Conservation (phyloP, 1,139 yeast species). For the Yamadazyma dushanensis region DNA sequence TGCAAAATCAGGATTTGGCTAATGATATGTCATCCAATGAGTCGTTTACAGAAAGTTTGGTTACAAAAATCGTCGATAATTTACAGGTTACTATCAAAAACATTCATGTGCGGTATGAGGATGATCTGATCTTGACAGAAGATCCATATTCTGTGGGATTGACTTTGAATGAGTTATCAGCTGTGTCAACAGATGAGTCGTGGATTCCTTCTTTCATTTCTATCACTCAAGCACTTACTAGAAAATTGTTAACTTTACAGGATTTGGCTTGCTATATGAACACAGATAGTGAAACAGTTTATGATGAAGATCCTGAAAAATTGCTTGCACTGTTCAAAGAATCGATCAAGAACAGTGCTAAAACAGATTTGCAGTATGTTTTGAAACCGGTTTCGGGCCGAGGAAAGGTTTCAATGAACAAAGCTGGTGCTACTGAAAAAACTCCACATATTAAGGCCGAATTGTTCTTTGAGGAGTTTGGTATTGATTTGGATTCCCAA, state of each 20-base stretch:
- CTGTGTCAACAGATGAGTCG: slow-evolving; percentile 79
- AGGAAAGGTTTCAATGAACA: slow-evolving; percentile 81
- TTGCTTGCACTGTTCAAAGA: slow-evolving; percentile 43
- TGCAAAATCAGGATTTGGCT: slow-evolving; percentile 38
- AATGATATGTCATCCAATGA: slow-evolving; percentile 58
- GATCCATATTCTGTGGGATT: slow-evolving; percentile 81
- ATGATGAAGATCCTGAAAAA: slow-evolving; percentile 42
- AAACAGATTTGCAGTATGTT: slow-evolving; percentile 56
- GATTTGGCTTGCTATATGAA: slow-evolving; percentile 85
- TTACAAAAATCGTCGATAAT: slow-evolving; percentile 90
- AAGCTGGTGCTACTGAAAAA: slow-evolving; percentile 66
- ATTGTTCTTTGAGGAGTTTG: slow-evolving; percentile 82
- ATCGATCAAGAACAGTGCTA: slow-evolving; percentile 23
- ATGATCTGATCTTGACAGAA: slow-evolving; percentile 63
- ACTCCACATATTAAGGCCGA: slow-evolving; percentile 77
- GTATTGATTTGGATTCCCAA: slow-evolving; percentile 76
- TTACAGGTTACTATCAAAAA: slow-evolving; percentile 90
- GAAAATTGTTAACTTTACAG: slow-evolving; percentile 75
- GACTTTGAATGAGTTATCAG: slow-evolving; percentile 83
- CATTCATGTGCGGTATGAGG: slow-evolving; percentile 92
- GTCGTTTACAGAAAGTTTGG: slow-evolving; percentile 80
- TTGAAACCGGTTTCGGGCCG: slow-evolving; percentile 86
- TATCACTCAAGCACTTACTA: slow-evolving; percentile 63
- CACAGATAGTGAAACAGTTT: slow-evolving; percentile 59
- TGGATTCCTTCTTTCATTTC: slow-evolving; percentile 90